These are phyloP conservation scores for Trypanosoma platydactyli DNA, from an alignment of 208 protist species.

Conservation along the genomic window DNA sequence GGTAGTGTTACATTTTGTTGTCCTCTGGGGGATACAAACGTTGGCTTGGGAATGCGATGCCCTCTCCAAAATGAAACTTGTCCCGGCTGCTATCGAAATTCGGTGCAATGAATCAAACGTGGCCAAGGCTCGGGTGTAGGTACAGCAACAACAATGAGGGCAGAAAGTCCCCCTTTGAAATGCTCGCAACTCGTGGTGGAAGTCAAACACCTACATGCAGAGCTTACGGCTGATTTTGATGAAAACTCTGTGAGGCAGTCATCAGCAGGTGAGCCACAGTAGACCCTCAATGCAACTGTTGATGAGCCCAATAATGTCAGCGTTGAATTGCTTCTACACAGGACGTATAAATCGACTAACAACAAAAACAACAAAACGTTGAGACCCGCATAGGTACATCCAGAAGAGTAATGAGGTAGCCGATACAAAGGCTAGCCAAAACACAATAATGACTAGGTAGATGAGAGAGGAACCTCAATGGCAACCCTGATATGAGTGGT, in stretches of 20 bases:
- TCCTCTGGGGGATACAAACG: slow-evolving; percentile 69
- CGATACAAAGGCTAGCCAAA: slow-evolving; percentile 64
- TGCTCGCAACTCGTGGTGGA: not conserved
- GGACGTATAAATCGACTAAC: slow-evolving; percentile 75
- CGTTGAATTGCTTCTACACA: slow-evolving; percentile 68
- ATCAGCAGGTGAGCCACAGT: slow-evolving; percentile 66
- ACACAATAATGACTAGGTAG: slow-evolving; percentile 51
- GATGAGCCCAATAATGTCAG: slow-evolving; percentile 69
- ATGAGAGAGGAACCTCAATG: slow-evolving; percentile 48
- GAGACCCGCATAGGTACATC: slow-evolving; percentile 69
- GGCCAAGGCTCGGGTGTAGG: not conserved
- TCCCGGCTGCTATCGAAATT: slow-evolving; percentile 2
- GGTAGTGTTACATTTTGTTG: slow-evolving; percentile 36
- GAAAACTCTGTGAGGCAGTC: slow-evolving; percentile 39
- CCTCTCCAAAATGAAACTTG: slow-evolving; percentile 3
- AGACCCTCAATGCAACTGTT: slow-evolving; percentile 74
- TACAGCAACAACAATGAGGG: slow-evolving; percentile 23
- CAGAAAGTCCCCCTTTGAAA: not conserved
- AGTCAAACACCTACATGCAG: slow-evolving; percentile 50
- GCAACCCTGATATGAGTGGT: slow-evolving; percentile 40
- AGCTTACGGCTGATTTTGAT: slow-evolving; percentile 41
- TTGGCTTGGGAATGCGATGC: slow-evolving; percentile 55
- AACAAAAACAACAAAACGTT: too few relatives aligned
- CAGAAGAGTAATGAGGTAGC: slow-evolving; percentile 52
- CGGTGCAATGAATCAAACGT: slow-evolving; percentile 25